Conservation (phyloP, 306 rosid genomes). For the Corylus americana region DNA sequence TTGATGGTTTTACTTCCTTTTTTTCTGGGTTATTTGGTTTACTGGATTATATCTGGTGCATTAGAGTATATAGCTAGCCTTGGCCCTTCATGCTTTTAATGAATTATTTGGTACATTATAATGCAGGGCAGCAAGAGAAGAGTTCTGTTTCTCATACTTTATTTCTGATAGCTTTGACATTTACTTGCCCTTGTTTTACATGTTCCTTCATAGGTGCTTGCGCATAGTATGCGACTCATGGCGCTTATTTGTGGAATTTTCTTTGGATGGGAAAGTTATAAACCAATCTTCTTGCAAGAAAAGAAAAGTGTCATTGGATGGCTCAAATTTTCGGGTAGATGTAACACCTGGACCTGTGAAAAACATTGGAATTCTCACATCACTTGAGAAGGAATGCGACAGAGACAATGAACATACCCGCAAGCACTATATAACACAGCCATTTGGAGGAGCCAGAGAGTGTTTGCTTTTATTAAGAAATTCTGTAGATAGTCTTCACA, state of each 20-base stretch:
- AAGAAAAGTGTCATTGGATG: constrained; percentile 47
- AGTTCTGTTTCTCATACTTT: constrained; percentile 2
- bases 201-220: constrained; percentile 56
- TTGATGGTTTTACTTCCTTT: neutral
- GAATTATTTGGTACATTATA: neutral
- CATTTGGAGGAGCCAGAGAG: constrained; percentile 54
- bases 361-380: constrained; percentile 22
- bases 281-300: constrained; percentile 57
- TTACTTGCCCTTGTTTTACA: constrained; percentile 24
- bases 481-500: constrained; percentile 78
- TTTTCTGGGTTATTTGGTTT: neutral
- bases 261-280: constrained; percentile 33
- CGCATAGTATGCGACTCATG: constrained; percentile 61
- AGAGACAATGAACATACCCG: constrained; percentile 32
- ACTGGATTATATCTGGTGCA: neutral
- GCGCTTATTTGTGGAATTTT: constrained; percentile 53
- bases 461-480: constrained; percentile 67
- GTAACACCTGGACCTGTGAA: constrained; percentile 24
- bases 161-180: constrained; percentile 9
- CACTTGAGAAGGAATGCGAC: constrained; percentile 24
- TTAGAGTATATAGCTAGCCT: neutral
- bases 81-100: neutral
- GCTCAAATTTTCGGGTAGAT: constrained; percentile 25
- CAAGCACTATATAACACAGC: constrained; percentile 27
- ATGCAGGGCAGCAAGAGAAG: neutral